Percentiles rank a stretch among this genome's conserved stretches.
These are phyloP conservation scores for Malbranchea zuffiana DNA, from an alignment of 2,329 filamentous ascomycete genomes.

Conservation along the genomic window DNA sequence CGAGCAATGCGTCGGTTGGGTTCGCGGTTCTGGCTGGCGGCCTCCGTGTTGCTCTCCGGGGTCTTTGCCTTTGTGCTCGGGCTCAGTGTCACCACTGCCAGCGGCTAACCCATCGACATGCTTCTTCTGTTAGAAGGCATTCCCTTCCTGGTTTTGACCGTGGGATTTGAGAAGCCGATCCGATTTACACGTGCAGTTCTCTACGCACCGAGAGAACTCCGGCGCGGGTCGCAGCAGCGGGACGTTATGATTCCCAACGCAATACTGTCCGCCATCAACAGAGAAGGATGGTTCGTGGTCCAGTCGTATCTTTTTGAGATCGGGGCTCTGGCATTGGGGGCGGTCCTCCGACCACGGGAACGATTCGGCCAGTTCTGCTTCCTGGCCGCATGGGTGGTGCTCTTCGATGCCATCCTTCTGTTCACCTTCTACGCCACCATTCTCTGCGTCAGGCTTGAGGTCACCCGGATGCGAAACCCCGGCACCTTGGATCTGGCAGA, in stretches of 20 bases:
- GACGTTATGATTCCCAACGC: slow-evolving; percentile 49
- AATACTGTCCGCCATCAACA: slow-evolving; percentile 77
- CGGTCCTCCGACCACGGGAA: slow-evolving; percentile 88
- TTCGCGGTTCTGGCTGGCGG: slow-evolving; percentile 93
- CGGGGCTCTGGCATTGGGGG: slow-evolving; percentile 67
- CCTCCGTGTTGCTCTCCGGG: slow-evolving; percentile 82
- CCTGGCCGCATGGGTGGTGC: slow-evolving; percentile 88
- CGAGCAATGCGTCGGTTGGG: slow-evolving; percentile 92
- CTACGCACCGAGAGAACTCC: slow-evolving; percentile 62
- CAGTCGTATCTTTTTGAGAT: slow-evolving; percentile 94
- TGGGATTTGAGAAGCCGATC: slow-evolving; percentile 98
- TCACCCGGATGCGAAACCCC: slow-evolving; percentile 96
- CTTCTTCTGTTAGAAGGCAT: slow-evolving; percentile 88
- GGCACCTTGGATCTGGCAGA: slow-evolving; percentile 82
- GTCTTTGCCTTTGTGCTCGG: slow-evolving; percentile 95
- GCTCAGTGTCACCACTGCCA: slow-evolving; percentile 78
- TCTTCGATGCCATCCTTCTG: slow-evolving; percentile 88
- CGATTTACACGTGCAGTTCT: slow-evolving; percentile 88
- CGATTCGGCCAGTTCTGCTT: slow-evolving; percentile 97
- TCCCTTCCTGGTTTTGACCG: slow-evolving; percentile 94
- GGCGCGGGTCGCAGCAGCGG: slow-evolving; percentile 19
- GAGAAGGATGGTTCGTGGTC: slow-evolving; percentile 87
- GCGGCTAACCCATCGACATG: slow-evolving; percentile 87
- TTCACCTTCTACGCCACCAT: slow-evolving; percentile 98
- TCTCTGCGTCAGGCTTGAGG: slow-evolving; percentile 95